phyloP scores from a whole-genome alignment of 345 rosid species.

The Kandelia obovata region DNA sequence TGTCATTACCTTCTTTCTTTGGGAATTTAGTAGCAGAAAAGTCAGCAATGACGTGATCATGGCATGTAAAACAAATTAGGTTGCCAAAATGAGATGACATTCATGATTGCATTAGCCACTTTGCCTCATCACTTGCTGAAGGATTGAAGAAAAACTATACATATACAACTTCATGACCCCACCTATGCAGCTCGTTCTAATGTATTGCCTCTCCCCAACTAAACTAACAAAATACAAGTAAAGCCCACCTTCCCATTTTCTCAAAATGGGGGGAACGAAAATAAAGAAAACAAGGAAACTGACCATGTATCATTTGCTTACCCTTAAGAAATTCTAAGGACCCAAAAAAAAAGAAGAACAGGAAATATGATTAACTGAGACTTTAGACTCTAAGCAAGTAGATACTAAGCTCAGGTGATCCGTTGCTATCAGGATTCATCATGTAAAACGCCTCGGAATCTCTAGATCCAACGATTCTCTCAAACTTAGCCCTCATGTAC shows the following conservation, averaged over 20 bases:
- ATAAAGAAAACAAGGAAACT: constrained; percentile 15
- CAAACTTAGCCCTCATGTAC: constrained; percentile 96
- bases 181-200: constrained; percentile 31
- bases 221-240: constrained; percentile 27
- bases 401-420: constrained; percentile 94
- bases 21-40: not conserved
- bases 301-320: constrained; percentile 27
- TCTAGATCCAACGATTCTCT: constrained; percentile 90
- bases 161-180: constrained; percentile 45
- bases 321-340: constrained; percentile 1
- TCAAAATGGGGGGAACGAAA: not conserved
- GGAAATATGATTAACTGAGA: not conserved
- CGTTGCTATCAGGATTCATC: constrained; percentile 99
- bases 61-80: constrained; percentile 1
- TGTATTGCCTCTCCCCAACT: constrained; percentile 43
- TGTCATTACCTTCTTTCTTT: not conserved
- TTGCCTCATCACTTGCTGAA: constrained; percentile 28
- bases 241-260: constrained; percentile 34
- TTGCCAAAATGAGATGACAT: constrained; percentile 21
- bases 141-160: constrained; percentile 34
- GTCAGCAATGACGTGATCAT: constrained; percentile 5
- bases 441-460: constrained; percentile 98
- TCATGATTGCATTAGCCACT: constrained; percentile 33
- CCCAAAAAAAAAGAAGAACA: not conserved
- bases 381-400: constrained; percentile 75